Conservation (phyloP, 106 monocot genomes). For the Gastrodia elata region DNA sequence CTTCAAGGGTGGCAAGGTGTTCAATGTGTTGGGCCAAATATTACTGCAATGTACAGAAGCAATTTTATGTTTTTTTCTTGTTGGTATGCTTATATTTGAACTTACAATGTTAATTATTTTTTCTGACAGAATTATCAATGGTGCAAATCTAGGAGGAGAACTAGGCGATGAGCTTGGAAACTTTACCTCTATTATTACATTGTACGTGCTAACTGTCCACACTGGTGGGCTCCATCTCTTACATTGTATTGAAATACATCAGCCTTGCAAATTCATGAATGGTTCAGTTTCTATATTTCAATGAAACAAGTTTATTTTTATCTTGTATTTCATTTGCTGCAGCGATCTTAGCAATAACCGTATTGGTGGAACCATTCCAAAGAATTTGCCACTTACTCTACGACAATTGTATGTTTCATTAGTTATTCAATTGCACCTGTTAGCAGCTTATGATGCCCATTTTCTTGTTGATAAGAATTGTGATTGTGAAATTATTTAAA, state of each 20-base stretch:
- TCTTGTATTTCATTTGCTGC: background rate
- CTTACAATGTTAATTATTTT: constrained; percentile 3
- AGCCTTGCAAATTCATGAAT: background rate
- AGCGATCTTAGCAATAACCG: constrained; percentile 83
- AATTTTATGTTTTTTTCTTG: background rate
- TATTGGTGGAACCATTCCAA: constrained; percentile 81
- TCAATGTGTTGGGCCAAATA: constrained; percentile 58
- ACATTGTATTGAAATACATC: background rate
- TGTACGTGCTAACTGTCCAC: constrained; percentile 31
- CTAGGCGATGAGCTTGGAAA: constrained; percentile 47
- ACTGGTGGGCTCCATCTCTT: constrained; percentile 5
- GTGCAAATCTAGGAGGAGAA: constrained; percentile 71
- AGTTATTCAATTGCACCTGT: background rate
- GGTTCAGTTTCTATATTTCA: background rate
- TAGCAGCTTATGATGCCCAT: background rate
- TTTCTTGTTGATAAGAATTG: background rate
- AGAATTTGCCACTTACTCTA: constrained; percentile 60
- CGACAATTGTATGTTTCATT: constrained; percentile 53
- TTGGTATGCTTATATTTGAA: background rate
- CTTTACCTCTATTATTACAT: constrained; percentile 62
- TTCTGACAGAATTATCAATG: constrained; percentile 56
- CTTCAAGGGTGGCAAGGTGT: constrained; percentile 82
- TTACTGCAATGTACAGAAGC: constrained; percentile 75
- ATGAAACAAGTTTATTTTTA: background rate
- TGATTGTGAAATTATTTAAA: background rate